phyloP scores from a whole-genome alignment of 139 green algal genomes.

The Zygnema circumcarinatum region DNA sequence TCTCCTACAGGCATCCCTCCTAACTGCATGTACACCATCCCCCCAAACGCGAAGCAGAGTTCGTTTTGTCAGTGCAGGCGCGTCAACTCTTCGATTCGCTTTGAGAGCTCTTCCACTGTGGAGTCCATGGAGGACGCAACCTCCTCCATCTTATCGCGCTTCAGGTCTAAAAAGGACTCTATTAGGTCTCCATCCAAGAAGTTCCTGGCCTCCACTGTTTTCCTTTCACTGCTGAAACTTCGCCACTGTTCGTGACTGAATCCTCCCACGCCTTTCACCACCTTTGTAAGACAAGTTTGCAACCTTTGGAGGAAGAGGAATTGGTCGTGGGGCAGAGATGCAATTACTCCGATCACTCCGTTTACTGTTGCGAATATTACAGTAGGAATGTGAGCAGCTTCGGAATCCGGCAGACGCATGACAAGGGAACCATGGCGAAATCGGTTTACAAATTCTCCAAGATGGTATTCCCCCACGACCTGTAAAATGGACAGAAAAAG shows the following conservation, averaged over 20 bases:
- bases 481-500: background rate
- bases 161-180: constrained; percentile 90
- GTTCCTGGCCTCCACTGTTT: constrained; percentile 60
- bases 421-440: constrained; percentile 89
- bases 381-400: constrained; percentile 72
- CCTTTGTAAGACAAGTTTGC: constrained; percentile 70
- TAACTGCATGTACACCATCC: no score
- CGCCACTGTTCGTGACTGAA: constrained; percentile 85
- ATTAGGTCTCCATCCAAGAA: constrained; percentile 97
- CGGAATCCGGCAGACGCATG: constrained; percentile 90
- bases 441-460: constrained; percentile 92
- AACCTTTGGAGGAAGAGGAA: constrained; percentile 78
- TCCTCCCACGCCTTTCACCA: constrained; percentile 87
- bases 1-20: no score
- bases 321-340: constrained; percentile 72
- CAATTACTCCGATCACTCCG: constrained; percentile 90
- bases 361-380: constrained; percentile 89
- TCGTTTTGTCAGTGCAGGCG: constrained; percentile 55
- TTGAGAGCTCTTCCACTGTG: constrained; percentile 54
- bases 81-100: constrained; percentile 59
- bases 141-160: constrained; percentile 65
- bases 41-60: no score
- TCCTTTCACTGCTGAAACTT: constrained; percentile 82
- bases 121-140: constrained; percentile 53
- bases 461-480: constrained; percentile 85